A percentile compares a stretch with the other conserved stretches of the same genome.
Conservation (phyloP, 805 yeast genomes). For the Barnettozyma pratensis region DNA sequence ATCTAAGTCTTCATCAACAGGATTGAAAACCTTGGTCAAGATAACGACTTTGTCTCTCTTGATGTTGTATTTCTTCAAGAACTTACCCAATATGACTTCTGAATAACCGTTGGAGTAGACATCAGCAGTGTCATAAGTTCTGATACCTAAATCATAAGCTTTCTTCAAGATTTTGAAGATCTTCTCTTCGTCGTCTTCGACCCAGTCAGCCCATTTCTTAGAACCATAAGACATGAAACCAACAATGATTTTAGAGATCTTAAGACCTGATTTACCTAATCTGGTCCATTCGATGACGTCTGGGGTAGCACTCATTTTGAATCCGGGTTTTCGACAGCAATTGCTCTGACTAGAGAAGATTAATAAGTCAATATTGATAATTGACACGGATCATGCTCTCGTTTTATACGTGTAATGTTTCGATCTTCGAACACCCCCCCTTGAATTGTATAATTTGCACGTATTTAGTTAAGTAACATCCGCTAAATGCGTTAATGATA, state of each 20-base stretch:
- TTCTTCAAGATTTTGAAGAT: constrained; percentile 40
- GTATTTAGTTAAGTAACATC: too few species aligned
- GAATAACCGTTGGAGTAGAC: constrained; percentile 42
- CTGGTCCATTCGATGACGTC: constrained; percentile 14
- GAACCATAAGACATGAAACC: constrained; percentile 53
- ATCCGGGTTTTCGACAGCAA: not conserved
- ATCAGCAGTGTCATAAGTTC: constrained; percentile 50
- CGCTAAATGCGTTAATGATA: too few species aligned
- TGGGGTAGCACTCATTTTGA: not conserved
- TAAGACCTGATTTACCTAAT: constrained; percentile 43
- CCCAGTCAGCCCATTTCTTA: constrained; percentile 40
- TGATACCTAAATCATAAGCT: constrained; percentile 40
- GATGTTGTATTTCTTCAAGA: constrained; percentile 44
- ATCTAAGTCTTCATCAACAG: constrained; percentile 17
- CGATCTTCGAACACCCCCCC: too few species aligned
- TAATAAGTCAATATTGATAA: too few species aligned
- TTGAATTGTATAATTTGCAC: too few species aligned
- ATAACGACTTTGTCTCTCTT: constrained; percentile 53
- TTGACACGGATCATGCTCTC: too few species aligned
- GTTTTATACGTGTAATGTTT: too few species aligned
- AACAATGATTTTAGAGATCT: constrained; percentile 42
- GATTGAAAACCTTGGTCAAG: constrained; percentile 35
- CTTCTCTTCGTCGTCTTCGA: constrained; percentile 41
- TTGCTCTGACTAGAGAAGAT: too few species aligned
- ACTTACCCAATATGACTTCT: constrained; percentile 49